A percentile compares a stretch with the other conserved stretches of the same genome.
phyloP scores from a whole-genome alignment of 345 rosid genomes.

The Capsella bursapastoris region DNA sequence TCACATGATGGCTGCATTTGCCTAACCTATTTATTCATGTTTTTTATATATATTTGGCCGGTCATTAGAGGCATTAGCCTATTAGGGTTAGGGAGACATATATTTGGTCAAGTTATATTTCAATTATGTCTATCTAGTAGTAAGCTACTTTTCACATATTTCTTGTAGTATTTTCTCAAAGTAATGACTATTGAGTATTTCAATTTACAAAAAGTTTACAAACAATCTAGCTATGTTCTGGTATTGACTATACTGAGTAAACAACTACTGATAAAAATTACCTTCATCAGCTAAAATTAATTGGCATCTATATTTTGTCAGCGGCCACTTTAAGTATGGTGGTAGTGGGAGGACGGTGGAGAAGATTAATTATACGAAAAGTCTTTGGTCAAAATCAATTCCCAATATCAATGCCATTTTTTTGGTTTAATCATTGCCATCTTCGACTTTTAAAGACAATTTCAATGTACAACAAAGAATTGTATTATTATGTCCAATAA shows the following conservation, averaged over 20 bases:
- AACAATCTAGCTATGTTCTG: neutral
- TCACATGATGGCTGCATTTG: constrained; percentile 36
- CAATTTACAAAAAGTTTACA: neutral
- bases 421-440: constrained; percentile 41
- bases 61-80: neutral
- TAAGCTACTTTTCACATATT: neutral
- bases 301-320: constrained; percentile 31
- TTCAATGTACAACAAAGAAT: constrained; percentile 21
- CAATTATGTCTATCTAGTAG: neutral
- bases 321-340: constrained; percentile 37
- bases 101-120: neutral
- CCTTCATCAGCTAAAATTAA: neutral
- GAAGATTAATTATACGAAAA: constrained; percentile 28
- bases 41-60: neutral
- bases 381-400: constrained; percentile 43
- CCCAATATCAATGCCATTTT: constrained; percentile 41
- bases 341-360: constrained; percentile 42
- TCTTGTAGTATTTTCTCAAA: neutral
- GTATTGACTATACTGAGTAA: neutral
- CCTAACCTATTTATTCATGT: constrained; percentile 27
- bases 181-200: no score
- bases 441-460: constrained; percentile 33
- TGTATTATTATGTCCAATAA: constrained; percentile 28
- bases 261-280: neutral
- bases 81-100: constrained; percentile 22